These are phyloP conservation scores for Rutstroemia sp. DNA, from an alignment of 2,329 filamentous ascomycete species.

Conservation along the genomic window DNA sequence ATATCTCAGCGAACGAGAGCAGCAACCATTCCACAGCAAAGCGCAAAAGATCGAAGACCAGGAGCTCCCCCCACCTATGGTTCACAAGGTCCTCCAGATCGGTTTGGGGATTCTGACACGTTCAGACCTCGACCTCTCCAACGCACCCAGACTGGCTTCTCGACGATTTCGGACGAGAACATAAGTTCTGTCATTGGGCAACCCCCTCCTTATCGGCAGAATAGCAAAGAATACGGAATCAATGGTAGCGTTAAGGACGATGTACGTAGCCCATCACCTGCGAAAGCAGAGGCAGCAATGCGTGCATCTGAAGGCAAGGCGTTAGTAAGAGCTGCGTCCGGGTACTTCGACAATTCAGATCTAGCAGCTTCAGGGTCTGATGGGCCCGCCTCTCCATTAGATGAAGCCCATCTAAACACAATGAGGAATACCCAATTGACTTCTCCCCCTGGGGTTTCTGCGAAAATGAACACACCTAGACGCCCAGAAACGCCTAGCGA, in stretches of 20 bases:
- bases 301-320: conserved; percentile 52
- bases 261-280: conserved; percentile 21
- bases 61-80: conserved; percentile 2
- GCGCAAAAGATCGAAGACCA: conserved; percentile 6
- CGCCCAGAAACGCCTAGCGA: conserved; percentile 9
- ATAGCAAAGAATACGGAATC: background rate
- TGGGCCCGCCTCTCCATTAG: conserved; percentile 13
- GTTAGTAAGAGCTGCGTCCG: conserved; percentile 35
- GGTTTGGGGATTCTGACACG: conserved; percentile 9
- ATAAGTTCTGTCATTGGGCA: background rate
- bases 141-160: conserved; percentile 44
- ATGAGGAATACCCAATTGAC: conserved; percentile 19
- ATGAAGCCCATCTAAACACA: conserved; percentile 23
- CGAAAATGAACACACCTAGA: conserved; percentile 10
- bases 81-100: conserved; percentile 2
- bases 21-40: conserved; percentile 14
- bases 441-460: conserved; percentile 8
- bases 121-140: conserved; percentile 48
- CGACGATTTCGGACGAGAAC: conserved; percentile 8
- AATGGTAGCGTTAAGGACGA: background rate
- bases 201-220: background rate
- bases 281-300: conserved; percentile 49
- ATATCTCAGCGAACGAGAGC: conserved; percentile 46
- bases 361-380: conserved; percentile 6
- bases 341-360: background rate